These are phyloP conservation scores for Podila horticola DNA, from an alignment of 192 early-diverging fungal genomes.

Conservation along the genomic window DNA sequence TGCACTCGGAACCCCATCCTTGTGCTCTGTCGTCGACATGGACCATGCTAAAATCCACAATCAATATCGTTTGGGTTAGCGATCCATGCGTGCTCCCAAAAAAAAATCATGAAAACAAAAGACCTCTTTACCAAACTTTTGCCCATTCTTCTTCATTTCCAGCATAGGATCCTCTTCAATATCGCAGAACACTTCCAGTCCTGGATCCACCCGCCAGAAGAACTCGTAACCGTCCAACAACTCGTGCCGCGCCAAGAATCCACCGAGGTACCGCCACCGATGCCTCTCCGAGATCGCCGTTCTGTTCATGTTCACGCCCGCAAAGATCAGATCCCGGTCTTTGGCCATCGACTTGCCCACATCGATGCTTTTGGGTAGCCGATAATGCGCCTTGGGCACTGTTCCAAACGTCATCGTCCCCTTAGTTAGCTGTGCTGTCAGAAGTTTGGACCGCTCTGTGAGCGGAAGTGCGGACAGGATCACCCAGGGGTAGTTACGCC, in stretches of 20 bases:
- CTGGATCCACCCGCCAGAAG: constrained; percentile 76
- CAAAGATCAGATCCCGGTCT: constrained; percentile 16
- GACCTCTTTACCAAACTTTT: constrained; percentile 53
- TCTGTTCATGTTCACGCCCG: constrained; percentile 14
- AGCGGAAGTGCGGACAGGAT: constrained; percentile 77
- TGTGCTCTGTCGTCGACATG: constrained; percentile 30
- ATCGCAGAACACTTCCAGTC: constrained; percentile 65
- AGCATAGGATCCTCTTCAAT: constrained; percentile 69
- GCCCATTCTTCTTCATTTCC: constrained; percentile 62
- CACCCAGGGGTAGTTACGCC: constrained; percentile 76
- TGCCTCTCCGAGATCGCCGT: constrained; percentile 11
- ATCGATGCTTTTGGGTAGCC: constrained; percentile 59
- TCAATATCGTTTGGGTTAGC: no score
- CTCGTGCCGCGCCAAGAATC: constrained; percentile 59
- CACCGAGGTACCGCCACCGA: constrained; percentile 47
- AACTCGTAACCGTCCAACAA: constrained; percentile 59
- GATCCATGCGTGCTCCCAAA: neutral
- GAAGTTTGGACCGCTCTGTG: constrained; percentile 59
- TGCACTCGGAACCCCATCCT: constrained; percentile 58
- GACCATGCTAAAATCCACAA: constrained; percentile 39
- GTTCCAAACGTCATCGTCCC: constrained; percentile 58
- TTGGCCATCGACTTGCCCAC: constrained; percentile 10
- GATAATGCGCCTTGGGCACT: constrained; percentile 63
- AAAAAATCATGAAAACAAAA: neutral
- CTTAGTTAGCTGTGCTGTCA: constrained; percentile 47